Evolutionary conservation across 139 green algal species (phyloP), one percentile per base, ranked within the genome.

Genomic region (Microglena sp.): DNA sequence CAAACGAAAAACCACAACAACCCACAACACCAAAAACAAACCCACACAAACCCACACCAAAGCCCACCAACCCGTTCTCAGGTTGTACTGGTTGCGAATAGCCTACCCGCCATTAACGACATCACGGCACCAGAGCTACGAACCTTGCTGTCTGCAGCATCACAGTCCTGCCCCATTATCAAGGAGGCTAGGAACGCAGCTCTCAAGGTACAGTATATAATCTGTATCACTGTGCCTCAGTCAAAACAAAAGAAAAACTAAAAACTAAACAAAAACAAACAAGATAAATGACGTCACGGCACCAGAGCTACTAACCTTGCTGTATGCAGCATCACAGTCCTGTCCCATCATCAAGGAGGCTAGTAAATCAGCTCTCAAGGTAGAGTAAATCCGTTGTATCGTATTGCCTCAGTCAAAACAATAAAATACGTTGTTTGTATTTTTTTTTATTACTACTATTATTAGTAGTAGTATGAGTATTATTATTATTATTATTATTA

Each of bases 281-380:
- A n/a, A n/a, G n/a, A 96, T 99, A 76, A 99, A 99, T 62, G 94
- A 99, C 76, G 86, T 98, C 78, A 99, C 94, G 2, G 83, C 73
- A 0, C 5, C 71, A 0, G 94, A 99, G 80, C 78, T 99, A 34
- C 28, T 66, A 5, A n/a, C 53, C 11, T 59, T 84, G 31, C 33
- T 93, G 33, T 64, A 68, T 4, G 67, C 68, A 5, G 82, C 77
- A 27, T 70, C 73, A 0, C 53, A 80, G 34, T 29, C 80, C 35
- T 94, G 87, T 68, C 62, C 60, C 36, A 68, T 84, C 55, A 73
- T 91, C 28, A 66, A 72, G 45, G 75, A 67, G 27, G 86, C 83
- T 0, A 63, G 85, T 5, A 73, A 76, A 45, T 79, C 81, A 4
- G 87, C 74, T 3, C 30, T 78, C 5, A 44, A 70, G 24, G 70